Evolutionary conservation across 345 rosid genomes (phyloP).

Genomic region (Eucalyptus guilfoylei): DNA sequence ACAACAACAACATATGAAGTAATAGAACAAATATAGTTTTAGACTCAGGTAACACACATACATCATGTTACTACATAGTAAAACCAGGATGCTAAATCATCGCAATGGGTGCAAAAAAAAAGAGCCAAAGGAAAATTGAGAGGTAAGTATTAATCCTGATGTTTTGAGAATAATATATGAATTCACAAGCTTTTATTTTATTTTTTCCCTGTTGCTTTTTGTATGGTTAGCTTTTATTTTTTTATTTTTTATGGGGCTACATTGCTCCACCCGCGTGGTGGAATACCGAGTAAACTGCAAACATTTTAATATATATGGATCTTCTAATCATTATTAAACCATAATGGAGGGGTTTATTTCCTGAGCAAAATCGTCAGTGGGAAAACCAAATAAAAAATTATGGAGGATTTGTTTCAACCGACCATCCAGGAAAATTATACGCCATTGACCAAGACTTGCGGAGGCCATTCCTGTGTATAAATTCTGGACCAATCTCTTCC

Average conservation of each 20-base stretch:
- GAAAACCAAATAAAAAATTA: neutral
- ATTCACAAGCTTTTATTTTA: neutral
- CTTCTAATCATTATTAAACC: neutral
- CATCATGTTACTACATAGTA: neutral
- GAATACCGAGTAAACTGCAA: neutral
- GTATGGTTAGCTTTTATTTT: neutral
- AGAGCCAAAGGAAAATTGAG: neutral
- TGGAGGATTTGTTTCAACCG: neutral
- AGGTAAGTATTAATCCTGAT: neutral
- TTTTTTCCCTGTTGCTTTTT: neutral
- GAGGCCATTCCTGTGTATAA: neutral
- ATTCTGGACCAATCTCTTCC: neutral
- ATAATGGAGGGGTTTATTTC: neutral
- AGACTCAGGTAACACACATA: neutral
- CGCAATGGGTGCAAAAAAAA: neutral
- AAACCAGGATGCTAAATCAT: neutral
- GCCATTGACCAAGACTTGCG: neutral
- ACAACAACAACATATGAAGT: neutral
- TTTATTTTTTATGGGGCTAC: neutral
- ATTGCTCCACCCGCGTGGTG: neutral
- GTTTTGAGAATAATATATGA: too few species aligned
- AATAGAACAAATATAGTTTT: neutral
- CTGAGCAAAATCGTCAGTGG: neutral
- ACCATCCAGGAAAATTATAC: neutral
- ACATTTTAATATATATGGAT: neutral